Conservation (phyloP, 495 filamentous ascomycete genomes). For the Parathielavia appendiculata region DNA sequence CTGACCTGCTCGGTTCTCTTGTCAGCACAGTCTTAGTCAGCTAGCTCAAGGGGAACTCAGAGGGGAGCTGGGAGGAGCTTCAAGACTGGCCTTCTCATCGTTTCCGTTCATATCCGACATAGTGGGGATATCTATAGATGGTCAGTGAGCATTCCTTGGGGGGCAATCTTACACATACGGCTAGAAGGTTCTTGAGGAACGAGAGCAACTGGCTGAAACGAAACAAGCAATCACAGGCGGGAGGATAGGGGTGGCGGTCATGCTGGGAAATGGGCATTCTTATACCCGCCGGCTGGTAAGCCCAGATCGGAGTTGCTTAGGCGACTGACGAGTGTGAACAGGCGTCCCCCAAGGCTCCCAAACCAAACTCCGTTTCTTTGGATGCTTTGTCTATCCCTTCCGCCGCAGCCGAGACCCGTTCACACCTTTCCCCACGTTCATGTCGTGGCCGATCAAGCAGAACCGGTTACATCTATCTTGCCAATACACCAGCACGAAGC, state of each 20-base stretch:
- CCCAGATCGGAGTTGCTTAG: conserved; percentile 11
- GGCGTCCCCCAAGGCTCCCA: too few relatives aligned
- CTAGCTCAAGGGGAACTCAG: neutral
- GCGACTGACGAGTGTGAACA: conserved; percentile 13
- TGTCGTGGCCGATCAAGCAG: conserved; percentile 14
- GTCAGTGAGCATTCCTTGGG: too few relatives aligned
- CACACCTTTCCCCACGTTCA: conserved; percentile 15
- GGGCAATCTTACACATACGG: too few relatives aligned
- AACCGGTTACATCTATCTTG: conserved; percentile 12
- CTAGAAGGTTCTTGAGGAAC: too few relatives aligned
- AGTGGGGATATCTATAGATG: neutral
- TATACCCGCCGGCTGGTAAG: conserved; percentile 12
- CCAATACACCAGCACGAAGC: conserved; percentile 8
- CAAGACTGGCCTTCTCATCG: neutral
- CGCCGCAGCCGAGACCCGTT: conserved; percentile 9
- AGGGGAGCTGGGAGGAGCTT: neutral
- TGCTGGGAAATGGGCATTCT: conserved; percentile 4
- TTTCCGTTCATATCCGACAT: neutral
- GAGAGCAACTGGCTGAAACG: neutral
- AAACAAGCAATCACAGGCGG: neutral
- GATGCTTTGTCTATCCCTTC: conserved; percentile 1
- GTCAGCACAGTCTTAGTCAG: neutral
- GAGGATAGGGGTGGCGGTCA: too few relatives aligned
- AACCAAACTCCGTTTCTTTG: conserved; percentile 5
- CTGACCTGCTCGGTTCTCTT: neutral